Evolutionary conservation across 2,329 filamentous ascomycete genomes (phyloP).

Genomic region (Colletotrichum cereale): DNA sequence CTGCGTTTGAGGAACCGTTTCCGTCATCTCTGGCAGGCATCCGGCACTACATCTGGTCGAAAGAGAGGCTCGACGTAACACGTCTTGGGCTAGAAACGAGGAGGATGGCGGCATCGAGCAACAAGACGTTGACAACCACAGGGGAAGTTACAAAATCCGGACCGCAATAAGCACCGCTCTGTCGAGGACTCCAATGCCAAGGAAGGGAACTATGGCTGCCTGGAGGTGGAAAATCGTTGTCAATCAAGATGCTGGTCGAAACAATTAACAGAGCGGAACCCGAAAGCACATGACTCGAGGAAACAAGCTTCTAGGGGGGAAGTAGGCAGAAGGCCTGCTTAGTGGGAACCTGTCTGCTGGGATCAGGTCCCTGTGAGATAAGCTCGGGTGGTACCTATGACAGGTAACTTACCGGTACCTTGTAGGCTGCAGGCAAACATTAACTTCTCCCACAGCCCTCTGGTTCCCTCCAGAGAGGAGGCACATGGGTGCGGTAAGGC

Average conservation of each 20-base stretch:
- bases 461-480: slow-evolving; percentile 3
- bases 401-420: too few relatives aligned
- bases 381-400: not conserved
- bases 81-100: not conserved
- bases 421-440: not conserved
- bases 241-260: not conserved
- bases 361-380: slow-evolving; percentile 3
- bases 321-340: not conserved
- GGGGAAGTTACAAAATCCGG: not conserved
- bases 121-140: not conserved
- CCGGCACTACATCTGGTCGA: not conserved
- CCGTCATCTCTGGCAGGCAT: not conserved
- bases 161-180: not conserved
- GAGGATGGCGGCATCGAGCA: slow-evolving; percentile 7
- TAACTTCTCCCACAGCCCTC: slow-evolving; percentile 7
- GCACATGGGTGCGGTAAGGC: slow-evolving; percentile 13
- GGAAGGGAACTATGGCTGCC: slow-evolving; percentile 6
- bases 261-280: not conserved
- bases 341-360: not conserved
- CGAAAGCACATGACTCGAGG: not conserved
- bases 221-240: slow-evolving; percentile 11
- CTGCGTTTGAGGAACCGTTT: not conserved
- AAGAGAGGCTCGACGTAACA: not conserved
- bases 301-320: slow-evolving; percentile 26
- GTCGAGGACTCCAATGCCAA: not conserved